Evolutionary conservation across 345 rosid genomes (phyloP).

Genomic region (Anastatica hierochuntica): DNA sequence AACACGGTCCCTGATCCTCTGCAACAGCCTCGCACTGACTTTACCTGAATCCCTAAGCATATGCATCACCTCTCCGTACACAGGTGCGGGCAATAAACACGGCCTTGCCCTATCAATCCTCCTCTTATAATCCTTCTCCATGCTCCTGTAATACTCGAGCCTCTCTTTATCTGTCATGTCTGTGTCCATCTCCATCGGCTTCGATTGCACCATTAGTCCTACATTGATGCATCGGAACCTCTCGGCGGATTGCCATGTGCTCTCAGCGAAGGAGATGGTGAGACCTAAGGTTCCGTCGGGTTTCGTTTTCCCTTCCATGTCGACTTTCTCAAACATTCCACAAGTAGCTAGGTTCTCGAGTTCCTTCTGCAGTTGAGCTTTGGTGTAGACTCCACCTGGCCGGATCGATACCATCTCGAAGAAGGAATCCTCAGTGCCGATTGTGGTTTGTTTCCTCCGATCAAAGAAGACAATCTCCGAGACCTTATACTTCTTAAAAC

Average conservation of each 20-base stretch:
- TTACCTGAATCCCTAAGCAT: slow-evolving; percentile 71
- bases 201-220: slow-evolving; percentile 73
- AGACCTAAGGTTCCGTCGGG: slow-evolving; percentile 68
- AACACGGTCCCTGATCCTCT: slow-evolving; percentile 87
- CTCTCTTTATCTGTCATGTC: slow-evolving; percentile 98
- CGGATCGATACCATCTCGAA: slow-evolving; percentile 91
- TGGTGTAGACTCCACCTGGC: slow-evolving; percentile 79
- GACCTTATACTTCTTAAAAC: slow-evolving; percentile 70
- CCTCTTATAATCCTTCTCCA: slow-evolving; percentile 84
- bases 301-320: slow-evolving; percentile 72
- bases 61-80: slow-evolving; percentile 56
- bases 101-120: slow-evolving; percentile 77
- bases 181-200: slow-evolving; percentile 76
- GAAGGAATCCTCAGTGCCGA: slow-evolving; percentile 84
- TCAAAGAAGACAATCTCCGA: slow-evolving; percentile 83
- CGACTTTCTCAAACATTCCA: slow-evolving; percentile 98
- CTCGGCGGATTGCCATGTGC: slow-evolving; percentile 90
- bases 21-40: slow-evolving; percentile 85
- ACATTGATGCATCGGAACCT: slow-evolving; percentile 86
- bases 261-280: slow-evolving; percentile 66
- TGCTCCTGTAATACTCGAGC: slow-evolving; percentile 65
- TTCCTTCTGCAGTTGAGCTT: slow-evolving; percentile 73
- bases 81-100: slow-evolving; percentile 52
- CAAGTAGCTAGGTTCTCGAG: slow-evolving; percentile 82
- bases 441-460: slow-evolving; percentile 41